These are phyloP conservation scores for Globisporangium nagaii DNA, from an alignment of 352 stramenopile genomes.

Conservation along the genomic window DNA sequence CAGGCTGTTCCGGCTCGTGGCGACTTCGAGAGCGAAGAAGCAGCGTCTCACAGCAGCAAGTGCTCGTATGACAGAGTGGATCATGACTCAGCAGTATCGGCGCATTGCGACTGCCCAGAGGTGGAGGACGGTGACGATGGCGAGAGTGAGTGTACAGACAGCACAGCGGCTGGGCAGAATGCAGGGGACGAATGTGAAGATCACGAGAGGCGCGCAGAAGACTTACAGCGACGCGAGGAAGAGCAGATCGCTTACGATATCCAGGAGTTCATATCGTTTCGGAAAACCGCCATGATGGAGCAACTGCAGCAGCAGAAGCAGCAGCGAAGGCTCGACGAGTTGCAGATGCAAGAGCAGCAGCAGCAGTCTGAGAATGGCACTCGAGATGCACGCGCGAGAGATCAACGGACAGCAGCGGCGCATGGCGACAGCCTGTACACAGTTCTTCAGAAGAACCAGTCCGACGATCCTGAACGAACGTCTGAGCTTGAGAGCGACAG, in stretches of 20 bases:
- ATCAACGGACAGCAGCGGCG: not conserved
- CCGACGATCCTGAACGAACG: not conserved
- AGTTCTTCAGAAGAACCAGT: not conserved
- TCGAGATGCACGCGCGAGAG: no score
- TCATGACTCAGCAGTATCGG: no score
- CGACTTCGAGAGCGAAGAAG: not conserved
- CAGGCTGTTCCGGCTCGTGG: not conserved
- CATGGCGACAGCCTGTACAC: not conserved
- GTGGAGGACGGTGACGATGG: slow-evolving; percentile 4
- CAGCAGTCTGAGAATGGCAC: not conserved
- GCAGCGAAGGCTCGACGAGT: not conserved
- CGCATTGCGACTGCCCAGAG: not conserved
- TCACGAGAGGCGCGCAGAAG: not conserved
- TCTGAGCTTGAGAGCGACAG: no score
- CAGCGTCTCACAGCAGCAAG: no score
- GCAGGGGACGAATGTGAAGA: not conserved
- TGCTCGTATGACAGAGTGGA: no score
- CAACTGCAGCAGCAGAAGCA: slow-evolving; percentile 31
- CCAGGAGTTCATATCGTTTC: slow-evolving; percentile 29
- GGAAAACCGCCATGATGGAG: slow-evolving; percentile 30
- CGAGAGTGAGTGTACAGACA: not conserved
- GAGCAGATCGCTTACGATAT: slow-evolving; percentile 24
- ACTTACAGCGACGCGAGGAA: slow-evolving; percentile 1
- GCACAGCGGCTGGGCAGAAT: not conserved
- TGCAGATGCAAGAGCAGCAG: not conserved